These are phyloP conservation scores for Lycium barbarum DNA, from an alignment of 257 asterid species.

Conservation along the genomic window DNA sequence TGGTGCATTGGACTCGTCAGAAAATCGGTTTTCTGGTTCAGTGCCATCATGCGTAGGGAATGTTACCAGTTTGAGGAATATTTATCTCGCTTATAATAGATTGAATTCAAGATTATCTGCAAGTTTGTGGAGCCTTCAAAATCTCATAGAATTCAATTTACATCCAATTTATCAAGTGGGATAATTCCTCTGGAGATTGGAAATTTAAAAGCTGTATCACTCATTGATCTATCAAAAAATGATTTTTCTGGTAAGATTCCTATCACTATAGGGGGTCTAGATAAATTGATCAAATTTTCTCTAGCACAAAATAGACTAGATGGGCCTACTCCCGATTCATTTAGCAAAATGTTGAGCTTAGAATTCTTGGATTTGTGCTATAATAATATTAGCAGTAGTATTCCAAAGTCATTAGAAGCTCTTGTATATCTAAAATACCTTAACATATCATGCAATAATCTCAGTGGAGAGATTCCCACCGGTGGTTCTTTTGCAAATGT, in stretches of 20 bases:
- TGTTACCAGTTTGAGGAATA: not conserved
- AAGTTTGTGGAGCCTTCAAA: not conserved
- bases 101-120: not conserved
- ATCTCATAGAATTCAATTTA: not conserved
- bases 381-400: not conserved
- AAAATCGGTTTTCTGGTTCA: conserved; percentile 5
- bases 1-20: not conserved
- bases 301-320: not conserved
- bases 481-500: not conserved
- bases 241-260: not conserved
- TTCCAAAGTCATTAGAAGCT: not conserved
- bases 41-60: not conserved
- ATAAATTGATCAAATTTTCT: not conserved
- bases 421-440: not conserved
- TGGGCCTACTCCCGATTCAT: not conserved
- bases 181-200: not conserved
- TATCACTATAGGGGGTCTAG: not conserved
- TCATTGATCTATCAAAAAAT: not conserved
- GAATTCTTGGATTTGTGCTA: not conserved
- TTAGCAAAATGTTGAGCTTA: not conserved
- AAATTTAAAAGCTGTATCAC: not conserved
- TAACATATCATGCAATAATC: not conserved
- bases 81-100: not conserved
- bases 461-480: not conserved
- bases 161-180: conserved; percentile 5